Percentiles rank a stretch among this genome's conserved stretches.
phyloP scores from a whole-genome alignment of 495 filamentous ascomycete genomes.

The Aspergillus mulundensis region DNA sequence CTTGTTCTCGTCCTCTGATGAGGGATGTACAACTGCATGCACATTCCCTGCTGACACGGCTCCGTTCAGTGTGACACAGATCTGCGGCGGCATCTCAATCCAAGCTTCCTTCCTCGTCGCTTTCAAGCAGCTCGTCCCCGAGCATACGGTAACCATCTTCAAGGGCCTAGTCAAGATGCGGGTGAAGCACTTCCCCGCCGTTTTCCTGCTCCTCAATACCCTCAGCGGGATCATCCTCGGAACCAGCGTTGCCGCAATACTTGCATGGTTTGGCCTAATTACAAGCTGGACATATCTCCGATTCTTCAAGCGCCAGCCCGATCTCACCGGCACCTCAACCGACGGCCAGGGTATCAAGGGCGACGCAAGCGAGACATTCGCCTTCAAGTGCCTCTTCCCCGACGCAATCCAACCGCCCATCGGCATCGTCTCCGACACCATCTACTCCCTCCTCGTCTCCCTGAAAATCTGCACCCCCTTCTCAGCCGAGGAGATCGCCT shows the following conservation, averaged over 20 bases:
- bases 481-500: conserved; percentile 76
- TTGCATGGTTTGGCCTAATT: conserved; percentile 78
- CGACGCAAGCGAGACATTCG: conserved; percentile 93
- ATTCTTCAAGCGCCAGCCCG: conserved; percentile 83
- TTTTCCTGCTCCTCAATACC: conserved; percentile 77
- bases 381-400: conserved; percentile 93
- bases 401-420: conserved; percentile 77
- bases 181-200: conserved; percentile 87
- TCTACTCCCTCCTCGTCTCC: conserved; percentile 71
- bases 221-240: conserved; percentile 76
- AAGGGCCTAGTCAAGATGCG: conserved; percentile 82
- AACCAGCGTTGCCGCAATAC: conserved; percentile 76
- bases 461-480: conserved; percentile 80
- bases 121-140: conserved; percentile 96
- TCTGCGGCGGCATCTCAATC: conserved; percentile 82
- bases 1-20: conserved; percentile 22
- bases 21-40: conserved; percentile 26
- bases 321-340: conserved; percentile 50
- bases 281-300: conserved; percentile 94
- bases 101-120: conserved; percentile 95
- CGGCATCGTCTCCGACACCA: conserved; percentile 62
- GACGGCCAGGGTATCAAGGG: conserved; percentile 57
- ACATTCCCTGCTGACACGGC: conserved; percentile 33
- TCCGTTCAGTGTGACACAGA: conserved; percentile 55
- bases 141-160: conserved; percentile 95